These are phyloP conservation scores for Clathrospora elynae DNA, from an alignment of 2,329 filamentous ascomycete genomes.

Conservation along the genomic window DNA sequence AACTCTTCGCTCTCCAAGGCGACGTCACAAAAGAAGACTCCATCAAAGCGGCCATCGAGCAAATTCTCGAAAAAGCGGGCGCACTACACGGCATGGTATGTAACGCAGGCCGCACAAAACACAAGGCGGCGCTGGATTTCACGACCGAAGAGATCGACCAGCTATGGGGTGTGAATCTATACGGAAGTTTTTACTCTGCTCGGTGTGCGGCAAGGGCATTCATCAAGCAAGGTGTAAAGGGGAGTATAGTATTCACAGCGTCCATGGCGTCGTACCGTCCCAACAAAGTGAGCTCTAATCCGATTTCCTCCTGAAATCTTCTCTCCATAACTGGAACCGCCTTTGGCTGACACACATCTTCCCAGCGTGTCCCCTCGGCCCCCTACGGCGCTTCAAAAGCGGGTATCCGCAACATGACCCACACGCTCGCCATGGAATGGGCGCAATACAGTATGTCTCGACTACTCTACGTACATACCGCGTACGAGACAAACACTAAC, in stretches of 20 bases:
- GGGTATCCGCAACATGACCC: conserved; percentile 52
- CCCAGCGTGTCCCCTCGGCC: conserved; percentile 45
- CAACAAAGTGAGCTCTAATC: conserved; percentile 43
- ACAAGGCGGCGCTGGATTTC: conserved; percentile 59
- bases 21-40: conserved; percentile 56
- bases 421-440: conserved; percentile 51
- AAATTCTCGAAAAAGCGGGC: conserved; percentile 52
- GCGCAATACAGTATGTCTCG: conserved; percentile 45
- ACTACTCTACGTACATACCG: too few species aligned
- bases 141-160: conserved; percentile 55
- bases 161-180: conserved; percentile 54
- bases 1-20: conserved; percentile 51
- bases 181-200: conserved; percentile 54
- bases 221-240: conserved; percentile 53
- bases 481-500: too few species aligned
- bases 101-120: conserved; percentile 59
- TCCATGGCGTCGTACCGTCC: conserved; percentile 56
- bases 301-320: background rate
- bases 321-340: background rate
- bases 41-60: conserved; percentile 53
- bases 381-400: conserved; percentile 55
- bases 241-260: conserved; percentile 55
- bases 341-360: background rate
- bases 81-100: conserved; percentile 57
- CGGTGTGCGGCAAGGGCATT: conserved; percentile 52